A percentile compares a stretch with the other conserved stretches of the same genome.
Conservation (phyloP, 2,329 filamentous ascomycete species). For the Penicillium polonicum region DNA sequence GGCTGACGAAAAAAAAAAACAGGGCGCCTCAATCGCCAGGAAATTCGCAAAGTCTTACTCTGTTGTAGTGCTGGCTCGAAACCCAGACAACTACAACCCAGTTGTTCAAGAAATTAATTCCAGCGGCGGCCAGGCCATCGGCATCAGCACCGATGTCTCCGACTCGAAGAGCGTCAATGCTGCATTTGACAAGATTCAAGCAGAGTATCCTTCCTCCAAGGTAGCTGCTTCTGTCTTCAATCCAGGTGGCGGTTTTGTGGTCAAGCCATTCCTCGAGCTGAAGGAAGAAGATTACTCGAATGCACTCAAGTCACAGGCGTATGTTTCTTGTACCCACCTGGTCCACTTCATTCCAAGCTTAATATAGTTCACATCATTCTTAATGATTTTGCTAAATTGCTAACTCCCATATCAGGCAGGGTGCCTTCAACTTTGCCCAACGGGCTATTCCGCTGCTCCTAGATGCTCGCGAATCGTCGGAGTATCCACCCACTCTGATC, state of each 20-base stretch:
- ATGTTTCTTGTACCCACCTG: background rate
- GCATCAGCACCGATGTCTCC: conserved; percentile 60
- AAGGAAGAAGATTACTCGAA: conserved; percentile 57
- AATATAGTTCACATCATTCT: background rate
- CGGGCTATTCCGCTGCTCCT: conserved; percentile 68
- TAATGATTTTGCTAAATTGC: background rate
- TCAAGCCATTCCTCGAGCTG: conserved; percentile 62
- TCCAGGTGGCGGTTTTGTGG: conserved; percentile 55
- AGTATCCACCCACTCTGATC: conserved; percentile 73
- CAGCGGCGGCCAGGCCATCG: conserved; percentile 58
- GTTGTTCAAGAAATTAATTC: conserved; percentile 61
- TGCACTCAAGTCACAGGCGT: conserved; percentile 53
- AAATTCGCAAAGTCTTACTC: conserved; percentile 60
- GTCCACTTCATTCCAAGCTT: background rate
- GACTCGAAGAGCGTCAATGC: conserved; percentile 52
- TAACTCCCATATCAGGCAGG: conserved; percentile 39
- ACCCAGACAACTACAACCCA: conserved; percentile 54
- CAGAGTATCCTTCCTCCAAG: conserved; percentile 50
- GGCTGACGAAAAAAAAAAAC: conserved; percentile 51
- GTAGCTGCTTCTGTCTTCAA: conserved; percentile 61
- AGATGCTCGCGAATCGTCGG: conserved; percentile 50
- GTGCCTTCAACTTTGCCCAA: conserved; percentile 76
- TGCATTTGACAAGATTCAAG: conserved; percentile 55
- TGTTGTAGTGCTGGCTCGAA: conserved; percentile 60
- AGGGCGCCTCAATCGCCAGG: conserved; percentile 59